Conservation (phyloP, 2,329 filamentous ascomycete genomes). For the Podosphaera aphanis region DNA sequence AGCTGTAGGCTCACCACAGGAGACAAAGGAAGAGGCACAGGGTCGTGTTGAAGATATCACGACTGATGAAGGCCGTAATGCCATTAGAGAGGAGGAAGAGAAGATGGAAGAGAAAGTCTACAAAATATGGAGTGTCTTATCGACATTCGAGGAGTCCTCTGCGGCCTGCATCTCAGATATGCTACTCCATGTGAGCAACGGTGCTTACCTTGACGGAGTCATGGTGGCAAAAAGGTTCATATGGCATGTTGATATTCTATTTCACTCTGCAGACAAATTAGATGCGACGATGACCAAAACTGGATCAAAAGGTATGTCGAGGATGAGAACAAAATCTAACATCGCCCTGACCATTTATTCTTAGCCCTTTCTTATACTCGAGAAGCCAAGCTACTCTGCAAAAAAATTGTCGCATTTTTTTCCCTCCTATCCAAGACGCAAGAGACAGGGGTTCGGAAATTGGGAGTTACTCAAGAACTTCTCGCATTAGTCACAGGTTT, state of each 20-base stretch:
- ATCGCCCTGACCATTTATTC: neutral
- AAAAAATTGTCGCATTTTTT: slow-evolving; percentile 97
- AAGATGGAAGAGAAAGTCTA: slow-evolving; percentile 95
- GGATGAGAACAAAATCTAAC: neutral
- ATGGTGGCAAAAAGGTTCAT: slow-evolving; percentile 92
- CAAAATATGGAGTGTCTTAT: slow-evolving; percentile 92
- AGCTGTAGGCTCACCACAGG: slow-evolving; percentile 15
- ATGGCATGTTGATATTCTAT: slow-evolving; percentile 80
- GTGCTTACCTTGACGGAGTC: slow-evolving; percentile 83
- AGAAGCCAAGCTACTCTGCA: slow-evolving; percentile 97
- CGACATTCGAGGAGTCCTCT: slow-evolving; percentile 90
- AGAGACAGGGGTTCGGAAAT: slow-evolving; percentile 66
- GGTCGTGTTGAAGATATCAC: slow-evolving; percentile 21
- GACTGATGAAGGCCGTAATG: slow-evolving; percentile 45
- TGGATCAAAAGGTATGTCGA: slow-evolving; percentile 45
- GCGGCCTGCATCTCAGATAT: slow-evolving; percentile 98
- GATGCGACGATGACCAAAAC: slow-evolving; percentile 46
- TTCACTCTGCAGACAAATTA: slow-evolving; percentile 66
- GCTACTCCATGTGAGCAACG: slow-evolving; percentile 95
- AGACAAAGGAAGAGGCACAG: slow-evolving; percentile 21
- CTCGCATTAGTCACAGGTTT: slow-evolving; percentile 89
- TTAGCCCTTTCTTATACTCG: slow-evolving; percentile 70
- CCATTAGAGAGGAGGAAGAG: slow-evolving; percentile 69
- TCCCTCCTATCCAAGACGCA: slow-evolving; percentile 84
- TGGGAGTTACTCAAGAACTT: slow-evolving; percentile 94